Conservation (phyloP, 2,329 filamentous ascomycete genomes). For the Claviceps sp. region DNA sequence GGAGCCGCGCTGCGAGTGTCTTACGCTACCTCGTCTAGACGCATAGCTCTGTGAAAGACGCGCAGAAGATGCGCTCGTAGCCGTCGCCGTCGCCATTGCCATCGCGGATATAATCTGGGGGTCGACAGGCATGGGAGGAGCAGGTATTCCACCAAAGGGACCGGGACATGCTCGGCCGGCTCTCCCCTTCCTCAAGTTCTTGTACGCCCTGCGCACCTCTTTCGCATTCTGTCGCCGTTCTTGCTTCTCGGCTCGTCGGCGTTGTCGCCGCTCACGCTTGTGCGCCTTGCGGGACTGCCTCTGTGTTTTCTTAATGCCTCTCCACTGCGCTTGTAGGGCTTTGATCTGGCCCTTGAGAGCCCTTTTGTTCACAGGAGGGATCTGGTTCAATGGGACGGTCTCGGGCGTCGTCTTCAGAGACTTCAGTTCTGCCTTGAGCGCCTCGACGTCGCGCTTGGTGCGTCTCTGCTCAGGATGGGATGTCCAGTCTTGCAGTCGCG, state of each 20-base stretch:
- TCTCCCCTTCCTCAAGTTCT: constrained; percentile 14
- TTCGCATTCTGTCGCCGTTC: constrained; percentile 19
- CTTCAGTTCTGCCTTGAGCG: constrained; percentile 30
- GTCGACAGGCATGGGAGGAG: constrained; percentile 1
- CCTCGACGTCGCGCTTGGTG: constrained; percentile 29
- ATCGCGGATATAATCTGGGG: not conserved
- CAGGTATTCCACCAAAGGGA: not conserved
- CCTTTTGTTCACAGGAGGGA: constrained; percentile 12
- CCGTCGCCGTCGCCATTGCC: not conserved
- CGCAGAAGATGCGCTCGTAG: constrained; percentile 1
- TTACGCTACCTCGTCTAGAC: not conserved
- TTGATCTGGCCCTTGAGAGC: constrained; percentile 31
- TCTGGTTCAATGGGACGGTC: not conserved
- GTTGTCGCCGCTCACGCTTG: constrained; percentile 17
- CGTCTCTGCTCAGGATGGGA: constrained; percentile 34
- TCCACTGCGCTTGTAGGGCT: constrained; percentile 30
- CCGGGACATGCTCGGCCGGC: constrained; percentile 5
- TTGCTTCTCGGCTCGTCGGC: constrained; percentile 18
- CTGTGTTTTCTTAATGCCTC: constrained; percentile 18
- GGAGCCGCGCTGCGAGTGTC: not conserved
- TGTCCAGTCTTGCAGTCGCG: constrained; percentile 34
- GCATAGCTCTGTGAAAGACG: not conserved
- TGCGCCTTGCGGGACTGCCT: constrained; percentile 17
- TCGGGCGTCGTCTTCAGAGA: constrained; percentile 16
- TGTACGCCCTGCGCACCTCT: constrained; percentile 17